Evolutionary conservation across 495 filamentous ascomycete species (phyloP), one percentile per base, ranked within the genome.

Genomic region (Tirmania nivea): DNA sequence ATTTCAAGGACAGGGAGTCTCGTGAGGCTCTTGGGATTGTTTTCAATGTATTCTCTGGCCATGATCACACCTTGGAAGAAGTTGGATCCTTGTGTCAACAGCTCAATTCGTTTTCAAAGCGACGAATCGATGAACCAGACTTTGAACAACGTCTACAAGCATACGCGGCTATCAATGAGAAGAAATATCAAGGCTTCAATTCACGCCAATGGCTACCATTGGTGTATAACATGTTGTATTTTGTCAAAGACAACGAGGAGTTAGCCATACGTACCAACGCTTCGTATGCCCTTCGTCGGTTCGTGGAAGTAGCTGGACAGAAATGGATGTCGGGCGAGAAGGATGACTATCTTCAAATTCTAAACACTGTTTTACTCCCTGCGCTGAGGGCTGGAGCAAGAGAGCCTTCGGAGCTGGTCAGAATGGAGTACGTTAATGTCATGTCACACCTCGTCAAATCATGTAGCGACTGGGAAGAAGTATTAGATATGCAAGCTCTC

Each of bases 141-240:
- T 94, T 89, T 67, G 81, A 88, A 49, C 75, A 78, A 49, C 78
- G 90, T 20, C 69, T 89, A 14, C 65, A 73, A 47, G 92, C 84
- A 20, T 95, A 92, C 67, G 79, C 73, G 52, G 63, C 68, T 5
- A 78, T 96, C 59, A 84, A 79, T 47, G 75, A 78, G 31, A 65
- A 70, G 3, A 61, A 68, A 50, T 68, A 71, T 36, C 57, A 55
- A 1, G 69, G 66, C 0, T 76, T 88, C 36, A 81, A 73, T 3
- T 64, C 78, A n/a, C 77, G 75, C 55, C 82, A 93, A 60, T 99
- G 90, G 92, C 73, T 76, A 54, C 88, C 92, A n/a, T 69, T 96
- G 34, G 64, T 96, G 2, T 81, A 81, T 67, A 96, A 96, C 61
- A 79, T 94, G 74, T 71, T 94, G 2, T 95, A 78, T 68, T 89